Evolutionary conservation across 331 rosid genomes (phyloP).

Genomic region (Saraca asoca): DNA sequence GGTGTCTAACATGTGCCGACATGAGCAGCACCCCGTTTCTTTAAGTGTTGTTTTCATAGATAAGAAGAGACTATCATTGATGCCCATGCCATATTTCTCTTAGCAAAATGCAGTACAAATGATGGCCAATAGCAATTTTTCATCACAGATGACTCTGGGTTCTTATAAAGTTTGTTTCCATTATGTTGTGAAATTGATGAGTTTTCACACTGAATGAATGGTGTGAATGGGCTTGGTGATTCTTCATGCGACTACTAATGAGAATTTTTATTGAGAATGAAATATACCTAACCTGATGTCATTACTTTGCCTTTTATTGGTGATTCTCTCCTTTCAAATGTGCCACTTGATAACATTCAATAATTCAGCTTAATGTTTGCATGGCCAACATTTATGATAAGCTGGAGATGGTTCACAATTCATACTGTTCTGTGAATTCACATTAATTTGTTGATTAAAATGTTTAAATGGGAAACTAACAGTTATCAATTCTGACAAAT

Average conservation of each 20-base stretch:
- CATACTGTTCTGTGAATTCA: not conserved
- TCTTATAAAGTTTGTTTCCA: too few species aligned
- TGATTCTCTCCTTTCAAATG: not conserved
- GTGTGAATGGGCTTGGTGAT: not conserved
- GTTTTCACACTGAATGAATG: too few species aligned
- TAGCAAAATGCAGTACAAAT: too few species aligned
- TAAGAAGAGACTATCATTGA: not conserved
- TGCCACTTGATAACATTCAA: not conserved
- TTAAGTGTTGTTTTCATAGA: too few species aligned
- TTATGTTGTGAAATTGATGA: too few species aligned
- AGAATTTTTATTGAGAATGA: not conserved
- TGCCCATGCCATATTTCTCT: not conserved
- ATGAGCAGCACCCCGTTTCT: too few species aligned
- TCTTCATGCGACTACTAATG: not conserved
- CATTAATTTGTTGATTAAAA: not conserved
- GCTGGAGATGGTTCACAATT: not conserved
- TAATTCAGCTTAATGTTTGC: not conserved
- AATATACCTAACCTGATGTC: not conserved
- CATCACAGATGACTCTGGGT: too few species aligned
- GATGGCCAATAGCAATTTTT: too few species aligned
- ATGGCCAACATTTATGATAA: not conserved
- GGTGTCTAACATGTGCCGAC: too few species aligned
- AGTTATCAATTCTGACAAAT: not conserved
- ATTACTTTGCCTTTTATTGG: not conserved
- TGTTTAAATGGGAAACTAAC: not conserved